Conservation (phyloP, 176 grass and related monocot genomes). For the Musa schizocarpa region DNA sequence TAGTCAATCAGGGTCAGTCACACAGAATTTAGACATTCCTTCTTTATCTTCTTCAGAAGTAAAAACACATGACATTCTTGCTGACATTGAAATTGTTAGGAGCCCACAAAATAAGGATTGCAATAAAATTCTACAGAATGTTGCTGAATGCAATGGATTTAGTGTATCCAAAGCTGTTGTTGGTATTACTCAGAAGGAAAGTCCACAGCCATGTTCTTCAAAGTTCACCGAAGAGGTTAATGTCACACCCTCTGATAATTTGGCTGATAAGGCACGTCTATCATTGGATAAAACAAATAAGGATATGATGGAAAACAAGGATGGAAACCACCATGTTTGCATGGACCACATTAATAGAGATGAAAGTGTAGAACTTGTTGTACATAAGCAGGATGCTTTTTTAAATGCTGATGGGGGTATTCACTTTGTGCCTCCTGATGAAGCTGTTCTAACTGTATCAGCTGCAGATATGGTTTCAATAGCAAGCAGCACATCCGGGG, state of each 20-base stretch:
- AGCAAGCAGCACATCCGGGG: slow-evolving; percentile 31
- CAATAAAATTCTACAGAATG: slow-evolving; percentile 19
- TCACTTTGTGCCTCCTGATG: slow-evolving; percentile 26
- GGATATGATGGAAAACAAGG: slow-evolving; percentile 25
- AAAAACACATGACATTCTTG: slow-evolving; percentile 16
- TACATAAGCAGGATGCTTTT: slow-evolving; percentile 10
- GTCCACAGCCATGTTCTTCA: slow-evolving; percentile 24
- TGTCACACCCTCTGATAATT: slow-evolving; percentile 14
- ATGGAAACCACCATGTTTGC: slow-evolving; percentile 9
- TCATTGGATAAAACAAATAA: slow-evolving; percentile 26
- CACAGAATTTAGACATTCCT: slow-evolving; percentile 20
- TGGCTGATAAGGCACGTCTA: slow-evolving; percentile 28
- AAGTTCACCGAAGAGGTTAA: slow-evolving; percentile 5
- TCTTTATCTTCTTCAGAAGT: slow-evolving; percentile 27
- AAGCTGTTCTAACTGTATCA: slow-evolving; percentile 29
- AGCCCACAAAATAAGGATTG: slow-evolving; percentile 10
- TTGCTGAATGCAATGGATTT: slow-evolving; percentile 1
- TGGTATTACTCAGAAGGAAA: slow-evolving; percentile 24
- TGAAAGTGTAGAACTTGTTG: slow-evolving; percentile 30
- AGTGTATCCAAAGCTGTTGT: slow-evolving; percentile 10
- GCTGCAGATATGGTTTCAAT: slow-evolving; percentile 24
- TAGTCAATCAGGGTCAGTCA: neutral
- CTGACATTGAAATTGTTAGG: neutral
- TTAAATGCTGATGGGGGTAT: slow-evolving; percentile 12
- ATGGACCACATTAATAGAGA: slow-evolving; percentile 23